Base-by-base conservation (phyloP, 1,284 basidiomycete species). In the Phenoliferia sp. region DNA sequence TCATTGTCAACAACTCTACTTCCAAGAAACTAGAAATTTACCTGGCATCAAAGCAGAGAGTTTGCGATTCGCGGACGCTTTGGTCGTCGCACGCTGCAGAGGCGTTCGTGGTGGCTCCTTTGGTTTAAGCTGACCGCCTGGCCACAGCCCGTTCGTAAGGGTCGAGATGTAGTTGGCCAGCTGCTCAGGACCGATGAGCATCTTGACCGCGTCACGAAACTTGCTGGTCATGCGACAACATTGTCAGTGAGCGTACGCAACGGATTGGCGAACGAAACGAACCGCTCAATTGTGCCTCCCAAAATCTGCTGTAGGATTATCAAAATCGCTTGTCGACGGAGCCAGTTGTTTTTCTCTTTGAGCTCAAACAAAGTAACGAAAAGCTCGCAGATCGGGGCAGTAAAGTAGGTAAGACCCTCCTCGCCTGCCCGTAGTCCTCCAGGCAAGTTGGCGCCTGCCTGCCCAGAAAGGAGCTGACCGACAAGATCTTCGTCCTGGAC, bases 291-390 rank as follows among this genome's bases (percentile, higher is more conserved):
- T 0, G 95, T 98, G 15, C 90, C 90, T 7, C 94, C 95, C 4
- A 99, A 83, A 4, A 97, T 87, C 77, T 98, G 94, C 79, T 98
- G 95, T 59, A 98, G 81, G 68, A 98, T 92, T 64, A 98, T 92
- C 17, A 97, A 90, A 72, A 97, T 92, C 2, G 95, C 94, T 78
- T 97, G 94, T n/a, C 92, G 84, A 61, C 94, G 57, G 35, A 98
- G 82, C 95, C 95, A 99, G 73, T 94, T 94, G 76, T 94, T 91
- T 79, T 91, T 90, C 82, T 92, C 92, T 79, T 96, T 89, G 31
- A 98, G 85, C 79, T 97, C 93, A 73, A 98, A 98, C 10, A 97
- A 83, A 29, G 94, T 91, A 63, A 97, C 84, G 48, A 97, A 84
- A 33, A 98, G 82, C 76, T 98, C 94, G 76, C 93, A 96, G 64